Base-by-base conservation (phyloP, 805 yeast genomes). In the Candida germanica region DNA sequence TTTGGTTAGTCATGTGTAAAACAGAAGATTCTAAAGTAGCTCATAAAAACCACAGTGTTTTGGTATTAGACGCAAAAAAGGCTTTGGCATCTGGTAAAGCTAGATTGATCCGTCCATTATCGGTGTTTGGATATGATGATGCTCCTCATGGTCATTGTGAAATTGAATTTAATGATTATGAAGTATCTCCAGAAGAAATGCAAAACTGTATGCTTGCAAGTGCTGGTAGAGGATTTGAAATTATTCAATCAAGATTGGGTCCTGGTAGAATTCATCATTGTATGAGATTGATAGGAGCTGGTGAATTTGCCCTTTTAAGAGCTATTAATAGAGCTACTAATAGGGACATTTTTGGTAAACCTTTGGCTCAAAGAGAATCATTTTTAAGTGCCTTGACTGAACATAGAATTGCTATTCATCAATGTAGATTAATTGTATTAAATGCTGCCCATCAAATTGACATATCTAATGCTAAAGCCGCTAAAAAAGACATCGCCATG, bases 131-230 rank as follows among this genome's bases (percentile, higher is more conserved):
- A 3, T 76, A 67, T 44, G 84, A 79, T 49, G 84, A 79, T 50
- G 83, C 83, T 18, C 85, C 85, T 3, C 84, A 79, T 51, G 85
- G 85, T n/a, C 84, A 79, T 50, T 73, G 75, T 60, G 83, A 79
- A 51, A 66, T 79, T 36, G 62, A 54, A 32, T 79, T 79, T 53
- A 56, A 63, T 22, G 59, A 73, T 48, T 71, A 64, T 42, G 74
- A 66, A 35, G 66, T 79, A 7, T 71, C 77, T 3, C 47, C 43
- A 14, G 69, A 65, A 6, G 64, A 69, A 35, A 71, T 64, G 53
- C 51, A 59, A n/a, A 59, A 75, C 38, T 48, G 41, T 15, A 50
- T 73, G 1, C 58, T 71, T 37, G 71, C 70, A 7, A 65, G 58
- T 18, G 54, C 38, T 11, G 83, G 85, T 18, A 66, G 69, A 38